A percentile compares a stretch with the other conserved stretches of the same genome.
These are phyloP conservation scores for Cyberlindnera bimundalis DNA, from an alignment of 805 yeast genomes.

Conservation along the genomic window DNA sequence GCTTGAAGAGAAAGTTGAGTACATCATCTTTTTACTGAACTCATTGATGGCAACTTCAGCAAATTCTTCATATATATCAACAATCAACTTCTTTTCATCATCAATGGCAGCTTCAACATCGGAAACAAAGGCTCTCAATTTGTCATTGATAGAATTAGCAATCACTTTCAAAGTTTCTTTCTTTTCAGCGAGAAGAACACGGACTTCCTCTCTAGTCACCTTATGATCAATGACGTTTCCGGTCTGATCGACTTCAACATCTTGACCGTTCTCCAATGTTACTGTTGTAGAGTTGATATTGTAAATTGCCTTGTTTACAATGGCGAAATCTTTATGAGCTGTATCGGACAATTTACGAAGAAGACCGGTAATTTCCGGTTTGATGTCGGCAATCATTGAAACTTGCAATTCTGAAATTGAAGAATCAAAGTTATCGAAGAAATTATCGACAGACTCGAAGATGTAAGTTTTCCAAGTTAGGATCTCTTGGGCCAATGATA, in stretches of 20 bases:
- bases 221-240: conserved; percentile 35
- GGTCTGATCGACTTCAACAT: conserved; percentile 32
- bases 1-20: conserved; percentile 25
- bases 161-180: conserved; percentile 29
- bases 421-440: conserved; percentile 36
- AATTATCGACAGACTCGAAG: conserved; percentile 36
- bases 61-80: conserved; percentile 72
- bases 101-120: conserved; percentile 33
- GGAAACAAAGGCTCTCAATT: conserved; percentile 29
- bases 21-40: conserved; percentile 57
- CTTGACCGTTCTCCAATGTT: conserved; percentile 31
- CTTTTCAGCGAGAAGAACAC: conserved; percentile 38
- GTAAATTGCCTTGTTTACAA: conserved; percentile 32
- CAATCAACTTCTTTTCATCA: conserved; percentile 40
- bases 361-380: conserved; percentile 32
- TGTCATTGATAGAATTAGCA: conserved; percentile 32
- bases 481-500: conserved; percentile 33
- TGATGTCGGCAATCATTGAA: conserved; percentile 26
- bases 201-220: conserved; percentile 45
- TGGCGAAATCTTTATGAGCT: conserved; percentile 27
- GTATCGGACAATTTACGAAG: conserved; percentile 32
- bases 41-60: conserved; percentile 64
- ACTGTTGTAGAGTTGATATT: conserved; percentile 37
- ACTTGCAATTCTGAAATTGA: conserved; percentile 33
- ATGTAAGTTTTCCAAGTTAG: conserved; percentile 35